Evolutionary conservation across 2,329 filamentous ascomycete species (phyloP), one percentile per base, ranked within the genome.

Genomic region (Pseudovirgaria hyperparasitica): DNA sequence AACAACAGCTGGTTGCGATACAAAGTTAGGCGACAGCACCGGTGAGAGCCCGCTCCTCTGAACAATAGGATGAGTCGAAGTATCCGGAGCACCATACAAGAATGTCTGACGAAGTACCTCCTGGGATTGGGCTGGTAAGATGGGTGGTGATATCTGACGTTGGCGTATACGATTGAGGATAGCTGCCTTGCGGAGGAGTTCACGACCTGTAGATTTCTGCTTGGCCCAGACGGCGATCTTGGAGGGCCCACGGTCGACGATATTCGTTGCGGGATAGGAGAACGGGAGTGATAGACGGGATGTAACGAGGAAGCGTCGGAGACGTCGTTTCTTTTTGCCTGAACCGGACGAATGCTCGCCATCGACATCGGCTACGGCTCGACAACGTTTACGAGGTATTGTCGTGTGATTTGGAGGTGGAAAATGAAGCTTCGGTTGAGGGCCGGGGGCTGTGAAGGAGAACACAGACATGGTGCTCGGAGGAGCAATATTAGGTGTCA

Each of bases 271-370:
- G 0, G 77, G 77, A 16, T 69, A 60, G 0, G 76, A 80, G 49
- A 72, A 82, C 2, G 77, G 76, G 25, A 63, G 67, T 7, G 76
- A 81, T 1, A 82, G 68, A 6, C 75, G 66, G 12, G 75, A 81
- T 2, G 78, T 82, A 42, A 81, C 70, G 22, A 82, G 62, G 24
- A 52, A 46, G 3, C 70, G 56, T 1, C 73, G 64, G 4, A 82
- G 54, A 4, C 77, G 64, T 14, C 77, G 69, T 50, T 82, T 82
- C 60, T 84, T 82, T 38, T 53, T 54, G 20, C 49, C 38, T 9
- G 9, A 7, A 62, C 45, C 58, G 46, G 31, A 71, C 37, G 66
- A 28, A 63, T 70, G 41, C 15, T 57, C 51, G 16, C 52, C 51
- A 26, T 77, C 72, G 22, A 77, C 66, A 36, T 79, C 73, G 19